Evolutionary conservation across 768 basidiomycete species (phyloP), one percentile per base, ranked within the genome.

Genomic region (Mycena floridula): DNA sequence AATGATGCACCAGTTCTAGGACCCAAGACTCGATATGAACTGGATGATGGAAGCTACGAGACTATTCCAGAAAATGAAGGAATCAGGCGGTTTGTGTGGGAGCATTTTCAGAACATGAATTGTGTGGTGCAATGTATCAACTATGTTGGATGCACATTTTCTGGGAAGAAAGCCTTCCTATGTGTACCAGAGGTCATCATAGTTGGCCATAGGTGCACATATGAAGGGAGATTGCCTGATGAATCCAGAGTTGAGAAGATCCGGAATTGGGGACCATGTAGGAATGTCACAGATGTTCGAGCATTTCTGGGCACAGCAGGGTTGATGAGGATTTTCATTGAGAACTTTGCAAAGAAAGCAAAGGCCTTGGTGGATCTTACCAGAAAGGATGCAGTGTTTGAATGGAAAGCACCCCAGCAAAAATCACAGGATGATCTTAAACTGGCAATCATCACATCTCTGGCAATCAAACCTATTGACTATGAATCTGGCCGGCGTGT

Each of bases 171-270:
- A 35, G 22, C 49, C 4, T 8, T 44, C 0, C 16, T 62, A 2
- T 61, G 54, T 25, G 37, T 28, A 4, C 32, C 39, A 7, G 41
- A 53, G 37, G 45, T 59, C 0, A 38, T 46, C 0, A 56, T 71
- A 1, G 41, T 74, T 0, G 66, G 70, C 0, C 64, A 72, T 18
- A 46, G 46, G 0, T 69, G 67, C 32, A 66, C 63, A 0, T 61
- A 54, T 22, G 54, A 68, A 20, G 68, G 72, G 0, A 39, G 55
- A 0, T 22, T 62, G 0, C 61, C 65, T 0, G 56, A 65, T 7
- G 43, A 57, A 0, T 20, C 30, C 0, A 50, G 57, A 2, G 56
- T 64, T 0, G 49, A 50, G 1, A 62, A 61, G 11, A 56, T 68
- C 16, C 7, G 15, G 11, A 40, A 51, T 16, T 60, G 58, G 58